phyloP scores from a whole-genome alignment of 2,329 filamentous ascomycete genomes.

The Epichloe festucae region DNA sequence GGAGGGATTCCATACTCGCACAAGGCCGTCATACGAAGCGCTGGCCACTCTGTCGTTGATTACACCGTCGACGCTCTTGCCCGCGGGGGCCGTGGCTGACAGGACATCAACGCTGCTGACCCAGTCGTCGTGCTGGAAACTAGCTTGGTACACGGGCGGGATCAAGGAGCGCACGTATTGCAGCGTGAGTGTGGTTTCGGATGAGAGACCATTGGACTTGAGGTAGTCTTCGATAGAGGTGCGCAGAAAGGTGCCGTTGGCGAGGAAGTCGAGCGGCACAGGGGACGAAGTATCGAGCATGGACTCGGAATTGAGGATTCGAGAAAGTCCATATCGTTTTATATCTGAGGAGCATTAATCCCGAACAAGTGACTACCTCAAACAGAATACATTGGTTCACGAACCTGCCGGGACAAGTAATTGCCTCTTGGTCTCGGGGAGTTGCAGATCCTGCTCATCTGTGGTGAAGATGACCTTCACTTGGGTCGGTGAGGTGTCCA shows the following conservation, averaged over 20 bases:
- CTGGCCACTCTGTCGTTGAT: slow-evolving; percentile 57
- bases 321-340: slow-evolving; percentile 56
- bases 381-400: not conserved
- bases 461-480: slow-evolving; percentile 58
- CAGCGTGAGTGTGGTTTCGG: slow-evolving; percentile 74
- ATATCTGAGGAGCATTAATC: slow-evolving; percentile 34
- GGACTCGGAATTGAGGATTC: slow-evolving; percentile 58
- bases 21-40: slow-evolving; percentile 80
- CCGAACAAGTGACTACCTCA: too few species aligned
- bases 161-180: slow-evolving; percentile 90
- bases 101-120: slow-evolving; percentile 77
- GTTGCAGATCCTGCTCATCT: slow-evolving; percentile 45
- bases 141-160: slow-evolving; percentile 77
- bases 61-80: slow-evolving; percentile 26
- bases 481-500: slow-evolving; percentile 34
- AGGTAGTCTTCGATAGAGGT: slow-evolving; percentile 87
- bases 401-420: slow-evolving; percentile 49
- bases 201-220: slow-evolving; percentile 69
- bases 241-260: slow-evolving; percentile 84
- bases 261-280: slow-evolving; percentile 84
- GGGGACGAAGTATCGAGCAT: slow-evolving; percentile 54
- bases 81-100: slow-evolving; percentile 50
- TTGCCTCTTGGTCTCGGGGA: slow-evolving; percentile 49
- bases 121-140: slow-evolving; percentile 97
- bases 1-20: slow-evolving; percentile 82